Percentiles rank a stretch among this genome's conserved stretches.
Conservation (phyloP, 2,329 filamentous ascomycete species). For the Beauveria sp. region DNA sequence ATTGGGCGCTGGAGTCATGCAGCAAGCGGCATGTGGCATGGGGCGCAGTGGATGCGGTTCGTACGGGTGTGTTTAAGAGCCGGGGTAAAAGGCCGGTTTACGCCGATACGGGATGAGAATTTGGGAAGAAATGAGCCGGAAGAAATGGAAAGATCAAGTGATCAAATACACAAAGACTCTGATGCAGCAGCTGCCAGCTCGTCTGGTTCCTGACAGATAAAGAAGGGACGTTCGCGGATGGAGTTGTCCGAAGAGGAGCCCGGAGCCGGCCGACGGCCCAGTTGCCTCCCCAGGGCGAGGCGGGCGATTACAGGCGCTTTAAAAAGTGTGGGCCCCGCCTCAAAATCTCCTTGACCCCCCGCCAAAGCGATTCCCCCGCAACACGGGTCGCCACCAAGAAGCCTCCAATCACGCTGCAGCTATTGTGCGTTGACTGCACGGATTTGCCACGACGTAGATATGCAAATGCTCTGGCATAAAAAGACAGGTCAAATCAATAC, state of each 20-base stretch:
- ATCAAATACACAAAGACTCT: neutral
- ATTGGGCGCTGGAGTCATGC: neutral
- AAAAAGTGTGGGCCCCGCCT: neutral
- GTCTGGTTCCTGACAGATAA: neutral
- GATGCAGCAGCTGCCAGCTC: no score
- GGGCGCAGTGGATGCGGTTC: neutral
- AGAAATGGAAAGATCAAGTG: no score
- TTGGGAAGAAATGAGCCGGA: no score
- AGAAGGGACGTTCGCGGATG: neutral
- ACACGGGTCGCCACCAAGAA: neutral
- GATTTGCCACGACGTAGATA: neutral
- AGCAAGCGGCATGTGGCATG: neutral
- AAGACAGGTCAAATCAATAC: no score
- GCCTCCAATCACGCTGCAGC: neutral
- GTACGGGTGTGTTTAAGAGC: neutral
- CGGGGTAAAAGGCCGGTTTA: neutral
- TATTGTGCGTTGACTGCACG: neutral
- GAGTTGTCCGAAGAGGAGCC: neutral
- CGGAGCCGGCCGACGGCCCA: conserved; percentile 10
- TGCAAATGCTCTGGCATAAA: no score
- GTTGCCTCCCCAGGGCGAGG: no score
- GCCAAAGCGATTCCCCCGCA: neutral
- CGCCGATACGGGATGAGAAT: neutral
- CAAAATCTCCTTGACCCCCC: neutral
- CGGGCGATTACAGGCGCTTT: neutral